Base-by-base conservation (phyloP, 805 yeast species). In the Barnettozyma sp. region DNA sequence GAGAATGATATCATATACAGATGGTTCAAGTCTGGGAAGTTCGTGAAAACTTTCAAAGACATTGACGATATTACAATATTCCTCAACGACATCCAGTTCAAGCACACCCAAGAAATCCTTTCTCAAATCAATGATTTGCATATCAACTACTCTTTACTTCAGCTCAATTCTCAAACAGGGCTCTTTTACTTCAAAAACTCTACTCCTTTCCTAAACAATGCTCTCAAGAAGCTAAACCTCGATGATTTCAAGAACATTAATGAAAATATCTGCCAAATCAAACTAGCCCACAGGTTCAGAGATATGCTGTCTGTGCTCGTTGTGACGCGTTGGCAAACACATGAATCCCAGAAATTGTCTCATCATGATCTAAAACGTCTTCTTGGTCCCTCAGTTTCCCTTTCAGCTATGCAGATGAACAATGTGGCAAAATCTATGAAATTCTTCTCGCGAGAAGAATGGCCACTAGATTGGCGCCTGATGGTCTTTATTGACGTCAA, bases 251-350 rank as follows among this genome's bases (percentile, higher is more conserved):
- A 40, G 17, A 46, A 46, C 19, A 52, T 49, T 26, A 49, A 52
- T 29, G 41, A 40, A 3, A 50, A 48, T 14, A 30, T 52, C 20
- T 40, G 41, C 12, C 14, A 41, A 7, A 38, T 50, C 5, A 44
- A 52, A 26, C 29, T 38, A 5, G 46, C 46, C 16, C 25, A 42
- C 14, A 46, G 45, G 28, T 41, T 49, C 19, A 60, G 65, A 29
- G 81, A 78, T 39, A 60, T 78, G 20, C 59, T 71, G 10, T 68
- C 73, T 7, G 66, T 78, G 41, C 68, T 84, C 36, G 62, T 66
- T 24, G 79, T 84, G 0, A 71, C 78, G 0, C 83, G 79, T 20
- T 83, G 92, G 92, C 66, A 73, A 6, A 61, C 65, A n/a, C 73
- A 73, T 44, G 73, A 71, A 26, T 66, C 73, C 26, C 65, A 82